phyloP scores from a whole-genome alignment of 2,329 filamentous ascomycete species.

The Xylariaceae sp. region DNA sequence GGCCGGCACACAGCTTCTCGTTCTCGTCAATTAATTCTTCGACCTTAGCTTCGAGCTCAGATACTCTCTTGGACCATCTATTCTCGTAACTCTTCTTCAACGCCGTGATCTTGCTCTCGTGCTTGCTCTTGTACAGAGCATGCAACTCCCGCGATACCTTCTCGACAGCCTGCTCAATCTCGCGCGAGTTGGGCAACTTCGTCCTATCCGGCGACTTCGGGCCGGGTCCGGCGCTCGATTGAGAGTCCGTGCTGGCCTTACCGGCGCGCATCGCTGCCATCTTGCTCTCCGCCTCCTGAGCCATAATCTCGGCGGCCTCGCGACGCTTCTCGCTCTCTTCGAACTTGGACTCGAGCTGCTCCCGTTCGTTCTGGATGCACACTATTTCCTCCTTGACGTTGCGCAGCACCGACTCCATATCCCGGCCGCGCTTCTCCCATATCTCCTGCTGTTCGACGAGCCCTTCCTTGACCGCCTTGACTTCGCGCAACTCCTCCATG shows the following conservation, averaged over 20 bases:
- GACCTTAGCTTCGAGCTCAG: constrained; percentile 68
- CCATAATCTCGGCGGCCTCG: constrained; percentile 69
- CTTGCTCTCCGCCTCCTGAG: constrained; percentile 69
- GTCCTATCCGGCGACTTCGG: constrained; percentile 37
- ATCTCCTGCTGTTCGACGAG: constrained; percentile 68
- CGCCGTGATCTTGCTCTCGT: constrained; percentile 90
- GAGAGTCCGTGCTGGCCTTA: constrained; percentile 41
- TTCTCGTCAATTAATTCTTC: constrained; percentile 68
- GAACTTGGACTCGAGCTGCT: constrained; percentile 68
- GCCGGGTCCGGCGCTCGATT: constrained; percentile 15
- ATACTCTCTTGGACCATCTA: constrained; percentile 82
- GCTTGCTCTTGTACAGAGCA: constrained; percentile 90
- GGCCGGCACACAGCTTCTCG: constrained; percentile 61
- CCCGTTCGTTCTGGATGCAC: constrained; percentile 70
- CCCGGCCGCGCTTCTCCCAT: constrained; percentile 79
- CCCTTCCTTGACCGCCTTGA: constrained; percentile 63
- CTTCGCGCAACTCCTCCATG: constrained; percentile 76
- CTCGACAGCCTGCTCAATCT: constrained; percentile 81
- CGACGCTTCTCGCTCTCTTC: constrained; percentile 71
- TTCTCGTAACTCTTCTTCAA: constrained; percentile 80
- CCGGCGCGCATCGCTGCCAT: constrained; percentile 68
- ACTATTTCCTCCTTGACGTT: constrained; percentile 79
- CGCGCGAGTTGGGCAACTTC: constrained; percentile 40
- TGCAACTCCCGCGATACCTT: constrained; percentile 93
- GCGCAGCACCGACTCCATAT: constrained; percentile 77